Base-by-base conservation (phyloP, 768 basidiomycete genomes). In the Coprinopsis marcescibilis region DNA sequence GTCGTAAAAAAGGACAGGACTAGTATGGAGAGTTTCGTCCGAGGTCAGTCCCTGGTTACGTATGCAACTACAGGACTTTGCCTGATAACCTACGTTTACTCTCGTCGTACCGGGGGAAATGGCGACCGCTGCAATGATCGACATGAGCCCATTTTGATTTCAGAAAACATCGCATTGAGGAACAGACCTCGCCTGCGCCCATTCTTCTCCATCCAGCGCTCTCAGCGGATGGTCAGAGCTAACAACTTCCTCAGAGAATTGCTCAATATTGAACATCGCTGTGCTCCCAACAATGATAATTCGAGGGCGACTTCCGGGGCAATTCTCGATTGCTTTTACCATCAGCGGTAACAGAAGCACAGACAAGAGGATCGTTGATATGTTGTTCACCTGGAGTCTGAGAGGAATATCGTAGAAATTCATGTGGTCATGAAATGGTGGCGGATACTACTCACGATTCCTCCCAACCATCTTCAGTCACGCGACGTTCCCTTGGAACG, bases 321-420 rank as follows among this genome's bases (percentile, higher is more conserved):
- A 43, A 14, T 61, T 51, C 27, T 57, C 48, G 1, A 66, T 63
- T 0, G 73, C 67, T 29, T 63, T 53, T 3, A 67, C 27, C 56
- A 77, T 62, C 15, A 48, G 55, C 1, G 76, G 76, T 0, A 75
- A 57, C 0, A 78, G 56, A 11, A 65, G 61, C 8, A 76, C 40
- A 2, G 64, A 54, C 1, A 73, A 57, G 2, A 75, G 58, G 2
- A 66, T 55, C 8, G 62, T 63, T 4, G 69, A 60, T 4, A 78
- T 54, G 49, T 63, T 52, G 54, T 77, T 76, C 29, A 73, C 67
- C 53, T 77, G 74, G 0, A 76, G 41, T 11, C 75, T 78, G 43
- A 10, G 17, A 37, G 7, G 7, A 19, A 43, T n/a, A n/a, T 4
- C 4, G 4, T 6, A 45, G 14, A 29, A 40, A 14, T 14, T n/a